Conservation (phyloP, 176 grass and related monocot genomes). For the Cocos nucifera region DNA sequence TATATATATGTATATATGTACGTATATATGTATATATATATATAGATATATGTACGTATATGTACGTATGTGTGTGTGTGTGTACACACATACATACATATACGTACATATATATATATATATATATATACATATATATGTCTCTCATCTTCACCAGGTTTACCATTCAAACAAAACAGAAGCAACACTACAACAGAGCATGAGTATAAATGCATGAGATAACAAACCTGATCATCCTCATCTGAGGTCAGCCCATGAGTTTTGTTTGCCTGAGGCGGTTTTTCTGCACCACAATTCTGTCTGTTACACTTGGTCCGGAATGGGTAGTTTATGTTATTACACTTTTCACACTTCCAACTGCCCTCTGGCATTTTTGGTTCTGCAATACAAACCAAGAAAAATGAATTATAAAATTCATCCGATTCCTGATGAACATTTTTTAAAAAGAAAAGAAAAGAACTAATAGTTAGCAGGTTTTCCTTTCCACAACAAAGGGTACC, state of each 20-base stretch:
- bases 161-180: constrained; percentile 5
- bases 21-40: too few relatives aligned
- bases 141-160: neutral
- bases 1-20: too few relatives aligned
- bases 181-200: neutral
- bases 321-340: constrained; percentile 87
- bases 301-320: constrained; percentile 85
- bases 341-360: constrained; percentile 87
- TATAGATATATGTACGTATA: too few relatives aligned
- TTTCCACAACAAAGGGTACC: too few relatives aligned
- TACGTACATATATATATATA: constrained; percentile 9
- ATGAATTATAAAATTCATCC: too few relatives aligned
- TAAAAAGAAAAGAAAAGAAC: constrained; percentile 10
- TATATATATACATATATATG: neutral
- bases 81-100: too few relatives aligned
- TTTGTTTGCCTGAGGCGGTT: constrained; percentile 35
- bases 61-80: too few relatives aligned
- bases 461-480: neutral
- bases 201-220: constrained; percentile 18
- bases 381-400: constrained; percentile 16
- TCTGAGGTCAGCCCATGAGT: constrained; percentile 32
- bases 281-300: constrained; percentile 72
- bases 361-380: constrained; percentile 78
- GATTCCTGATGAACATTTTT: too few relatives aligned
- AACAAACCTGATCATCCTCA: constrained; percentile 64